Evolutionary conservation across 2,329 filamentous ascomycete genomes (phyloP), one percentile per base, ranked within the genome.

Genomic region (Pseudomassariella vexata): DNA sequence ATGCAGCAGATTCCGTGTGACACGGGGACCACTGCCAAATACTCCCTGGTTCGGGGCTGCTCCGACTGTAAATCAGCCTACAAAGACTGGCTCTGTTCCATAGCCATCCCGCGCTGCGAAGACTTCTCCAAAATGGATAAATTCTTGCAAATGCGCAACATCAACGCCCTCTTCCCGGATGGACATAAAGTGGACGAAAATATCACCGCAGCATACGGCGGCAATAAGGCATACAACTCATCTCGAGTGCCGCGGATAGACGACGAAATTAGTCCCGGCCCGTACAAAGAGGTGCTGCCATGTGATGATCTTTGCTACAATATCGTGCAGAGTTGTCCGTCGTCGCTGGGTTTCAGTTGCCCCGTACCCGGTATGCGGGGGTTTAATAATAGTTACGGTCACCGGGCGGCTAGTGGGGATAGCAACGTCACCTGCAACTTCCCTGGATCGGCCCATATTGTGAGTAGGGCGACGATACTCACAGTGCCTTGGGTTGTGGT

Each of bases 1-100:
- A 68, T 98, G 23, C 77, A 82, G 41, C 89, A 95, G 53, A 75
- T 94, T 16, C 79, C 85, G 10, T 98, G 92, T 66, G 80, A 95
- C 47, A 82, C 86, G 3, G 73, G 74, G 0, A 62, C 73, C 2
- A 79, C 81, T 20, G 77, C 84, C 10, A 74, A 76, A 42, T 98
- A 94, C 62, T 95, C 88, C 2, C 76, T 96, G 10, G 83, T 78
- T 2, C 76, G 79, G 24, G 75, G 60, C 45, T 98, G 92, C 65
- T 58, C 65, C 25, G 74, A 94, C 56, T 98, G 92, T 59, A 75
- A 68, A 11, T 50, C 55, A 1, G 86, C 87, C 7, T 98, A 98
- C 70, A 95, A 94, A 57, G 70, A 79, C 50, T 98, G 92, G 92
- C 79, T 98, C 14, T 98, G 92, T 63, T 84, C 86, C 16, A 88